A percentile compares a stretch with the other conserved stretches of the same genome.
Conservation (phyloP, 345 rosid genomes). For the Hevea brasiliensis region DNA sequence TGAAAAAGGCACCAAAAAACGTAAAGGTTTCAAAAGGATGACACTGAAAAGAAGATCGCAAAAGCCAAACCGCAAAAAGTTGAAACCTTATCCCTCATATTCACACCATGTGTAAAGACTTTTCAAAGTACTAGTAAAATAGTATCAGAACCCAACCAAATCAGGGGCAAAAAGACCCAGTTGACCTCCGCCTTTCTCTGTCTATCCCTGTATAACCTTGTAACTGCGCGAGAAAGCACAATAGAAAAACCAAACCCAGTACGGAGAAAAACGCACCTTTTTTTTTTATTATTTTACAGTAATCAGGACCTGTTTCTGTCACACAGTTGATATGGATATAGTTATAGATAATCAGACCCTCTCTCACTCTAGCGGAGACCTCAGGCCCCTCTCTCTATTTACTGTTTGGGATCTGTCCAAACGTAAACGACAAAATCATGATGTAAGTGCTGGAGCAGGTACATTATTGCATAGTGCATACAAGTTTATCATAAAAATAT, state of each 20-base stretch:
- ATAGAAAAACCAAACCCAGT: constrained; percentile 15
- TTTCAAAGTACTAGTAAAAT: neutral
- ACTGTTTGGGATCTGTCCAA: constrained; percentile 27
- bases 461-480: too few species aligned
- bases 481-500: neutral
- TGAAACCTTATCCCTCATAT: constrained; percentile 19
- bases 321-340: neutral
- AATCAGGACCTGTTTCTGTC: constrained; percentile 3
- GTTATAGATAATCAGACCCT: constrained; percentile 2
- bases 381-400: neutral
- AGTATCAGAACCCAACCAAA: constrained; percentile 11
- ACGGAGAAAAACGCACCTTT: constrained; percentile 13
- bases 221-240: neutral
- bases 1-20: constrained; percentile 24
- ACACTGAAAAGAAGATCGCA: neutral
- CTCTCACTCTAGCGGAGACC: neutral
- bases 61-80: constrained; percentile 13
- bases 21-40: constrained; percentile 11
- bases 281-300: constrained; percentile 13
- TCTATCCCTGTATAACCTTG: neutral
- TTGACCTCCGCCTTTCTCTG: constrained; percentile 6
- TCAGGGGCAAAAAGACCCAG: constrained; percentile 15
- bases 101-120: constrained; percentile 16
- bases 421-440: constrained; percentile 17
- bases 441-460: neutral